A percentile compares a stretch with the other conserved stretches of the same genome.
phyloP scores from a whole-genome alignment of 202 grass and related monocot species.

The Setaria viridis region DNA sequence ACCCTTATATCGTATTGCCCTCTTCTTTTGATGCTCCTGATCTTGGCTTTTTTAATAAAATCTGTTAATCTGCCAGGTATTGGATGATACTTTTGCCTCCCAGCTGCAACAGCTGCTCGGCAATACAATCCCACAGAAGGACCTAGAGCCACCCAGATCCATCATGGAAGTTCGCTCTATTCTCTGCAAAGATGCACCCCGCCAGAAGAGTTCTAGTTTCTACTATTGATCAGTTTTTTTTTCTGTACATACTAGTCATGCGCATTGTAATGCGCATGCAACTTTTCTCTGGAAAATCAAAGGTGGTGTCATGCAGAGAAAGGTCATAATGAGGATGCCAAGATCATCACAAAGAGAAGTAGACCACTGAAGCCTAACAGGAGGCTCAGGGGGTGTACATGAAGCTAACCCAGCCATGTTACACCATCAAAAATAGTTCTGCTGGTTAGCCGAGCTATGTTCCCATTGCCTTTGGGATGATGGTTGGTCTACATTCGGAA shows the following conservation, averaged over 20 bases:
- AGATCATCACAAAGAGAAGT: slow-evolving; percentile 40
- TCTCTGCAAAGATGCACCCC: slow-evolving; percentile 86
- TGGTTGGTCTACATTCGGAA: neutral
- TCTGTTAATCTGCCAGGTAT: slow-evolving; percentile 57
- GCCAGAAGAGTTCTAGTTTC: slow-evolving; percentile 71
- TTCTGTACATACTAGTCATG: slow-evolving; percentile 56
- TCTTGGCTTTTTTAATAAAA: slow-evolving; percentile 6
- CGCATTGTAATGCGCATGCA: neutral
- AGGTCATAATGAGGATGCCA: slow-evolving; percentile 16
- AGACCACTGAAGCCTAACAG: slow-evolving; percentile 23
- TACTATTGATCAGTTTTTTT: slow-evolving; percentile 63
- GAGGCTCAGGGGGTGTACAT: neutral
- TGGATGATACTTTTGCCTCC: slow-evolving; percentile 95
- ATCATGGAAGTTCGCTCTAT: slow-evolving; percentile 98
- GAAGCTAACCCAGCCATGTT: slow-evolving; percentile 32
- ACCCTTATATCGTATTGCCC: neutral
- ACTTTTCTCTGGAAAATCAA: slow-evolving; percentile 12
- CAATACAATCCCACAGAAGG: slow-evolving; percentile 78
- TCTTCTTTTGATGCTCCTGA: neutral
- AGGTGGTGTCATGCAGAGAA: neutral
- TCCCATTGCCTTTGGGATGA: slow-evolving; percentile 39
- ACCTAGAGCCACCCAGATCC: slow-evolving; percentile 85
- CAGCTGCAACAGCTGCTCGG: slow-evolving; percentile 92
- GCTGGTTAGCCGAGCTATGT: slow-evolving; percentile 31
- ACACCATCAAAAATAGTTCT: slow-evolving; percentile 37